Base-by-base conservation (phyloP, 805 yeast species). In the Candida morakotiae region DNA sequence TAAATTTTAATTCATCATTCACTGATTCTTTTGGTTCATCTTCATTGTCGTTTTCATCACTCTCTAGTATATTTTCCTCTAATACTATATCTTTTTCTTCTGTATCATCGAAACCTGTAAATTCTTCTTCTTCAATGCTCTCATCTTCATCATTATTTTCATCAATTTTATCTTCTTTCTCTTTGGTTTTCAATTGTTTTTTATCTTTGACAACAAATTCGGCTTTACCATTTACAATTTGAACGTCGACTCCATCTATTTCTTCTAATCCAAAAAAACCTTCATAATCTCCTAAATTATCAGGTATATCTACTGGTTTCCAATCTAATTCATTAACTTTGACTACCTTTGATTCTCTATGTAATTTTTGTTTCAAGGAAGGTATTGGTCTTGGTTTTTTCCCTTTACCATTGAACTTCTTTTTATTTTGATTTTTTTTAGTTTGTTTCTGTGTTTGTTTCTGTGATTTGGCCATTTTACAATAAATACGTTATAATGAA, bases 221-320 rank as follows among this genome's bases (percentile, higher is more conserved):
- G 0, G 83, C 79, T 35, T 68, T 63, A 10, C 95, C 96, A 43
- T 85, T 67, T 2, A 78, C 75, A 38, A 80, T 70, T 42, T 84
- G 78, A 5, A 91, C 89, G 51, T 75, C 89, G 23, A 91, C 97
- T 30, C 96, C 97, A 40, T 87, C 96, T 35, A 93, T 72, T 56
- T 91, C 98, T 57, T 91, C 98, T 24, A 93, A 64, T 0, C 97
- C 98, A 56, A 81, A 87, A 50, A 89, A 83, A 0, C 96, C 96
- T 46, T 85, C 89, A 53, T 83, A 86, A 58, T 87, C 96, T 42
- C 81, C 95, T 34, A 86, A 60, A 18, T 87, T 81, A 45, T 86
- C 91, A 4, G 94, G 91, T 36, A 89, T 73, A 2, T 81, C 83
- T 6, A 89, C 95, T 2, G 81, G 55, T 46, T 83, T 84, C 98